Evolutionary conservation across 208 protist genomes (phyloP).

Genomic region (Leishmania braziliensis): DNA sequence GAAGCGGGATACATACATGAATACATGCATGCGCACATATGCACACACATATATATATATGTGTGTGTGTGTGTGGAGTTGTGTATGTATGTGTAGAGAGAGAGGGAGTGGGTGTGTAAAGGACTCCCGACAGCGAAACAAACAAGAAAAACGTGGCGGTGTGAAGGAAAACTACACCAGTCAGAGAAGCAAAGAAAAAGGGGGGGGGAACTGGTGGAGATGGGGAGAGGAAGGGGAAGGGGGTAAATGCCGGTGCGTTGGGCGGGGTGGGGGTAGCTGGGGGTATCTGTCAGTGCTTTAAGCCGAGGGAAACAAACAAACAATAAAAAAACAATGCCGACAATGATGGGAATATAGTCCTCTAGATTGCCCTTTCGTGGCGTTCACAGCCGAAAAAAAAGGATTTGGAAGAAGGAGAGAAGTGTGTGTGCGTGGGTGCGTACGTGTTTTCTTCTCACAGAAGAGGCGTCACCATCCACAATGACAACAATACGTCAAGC

Average conservation of each 20-base stretch:
- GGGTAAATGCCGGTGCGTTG: too few relatives aligned
- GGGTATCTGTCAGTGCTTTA: too few relatives aligned
- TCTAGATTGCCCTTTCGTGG: neutral
- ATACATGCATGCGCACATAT: neutral
- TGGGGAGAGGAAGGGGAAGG: too few relatives aligned
- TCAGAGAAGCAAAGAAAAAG: neutral
- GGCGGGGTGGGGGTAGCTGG: too few relatives aligned
- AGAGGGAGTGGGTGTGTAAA: too few relatives aligned
- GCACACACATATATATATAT: neutral
- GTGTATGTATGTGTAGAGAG: too few relatives aligned
- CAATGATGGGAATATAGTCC: neutral
- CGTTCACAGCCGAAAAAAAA: slow-evolving; percentile 7
- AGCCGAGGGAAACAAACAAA: neutral
- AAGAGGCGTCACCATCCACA: neutral
- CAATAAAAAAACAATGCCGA: neutral
- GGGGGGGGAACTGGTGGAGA: neutral
- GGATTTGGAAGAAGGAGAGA: neutral
- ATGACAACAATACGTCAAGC: neutral
- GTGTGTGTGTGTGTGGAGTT: neutral
- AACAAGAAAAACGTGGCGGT: slow-evolving; percentile 2
- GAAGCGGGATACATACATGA: too few relatives aligned
- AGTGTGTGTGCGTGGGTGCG: neutral
- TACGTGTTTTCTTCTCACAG: neutral
- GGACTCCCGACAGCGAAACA: neutral
- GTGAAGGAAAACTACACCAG: neutral